These are phyloP conservation scores for Penicillium palitans DNA, from an alignment of 2,329 filamentous ascomycete genomes.

Conservation along the genomic window DNA sequence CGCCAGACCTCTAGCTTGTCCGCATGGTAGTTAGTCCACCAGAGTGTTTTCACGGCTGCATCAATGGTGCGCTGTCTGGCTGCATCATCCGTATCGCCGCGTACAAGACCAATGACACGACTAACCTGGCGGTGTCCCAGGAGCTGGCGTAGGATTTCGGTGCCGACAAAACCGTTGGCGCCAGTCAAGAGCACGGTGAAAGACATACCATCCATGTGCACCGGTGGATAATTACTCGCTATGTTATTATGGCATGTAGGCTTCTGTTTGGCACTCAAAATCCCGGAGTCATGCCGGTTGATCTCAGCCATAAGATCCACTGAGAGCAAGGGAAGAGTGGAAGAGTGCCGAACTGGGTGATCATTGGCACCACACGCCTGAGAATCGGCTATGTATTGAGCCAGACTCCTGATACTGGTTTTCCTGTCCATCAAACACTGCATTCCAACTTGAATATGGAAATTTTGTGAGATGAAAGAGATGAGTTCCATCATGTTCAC, in stretches of 20 bases:
- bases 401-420: no score
- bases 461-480: no score
- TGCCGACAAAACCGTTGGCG: constrained; percentile 26
- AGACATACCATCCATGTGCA: no score
- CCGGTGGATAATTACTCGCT: neutral
- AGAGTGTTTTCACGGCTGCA: constrained; percentile 16
- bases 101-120: constrained; percentile 20
- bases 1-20: constrained; percentile 24
- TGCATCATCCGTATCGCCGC: constrained; percentile 1
- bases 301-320: neutral
- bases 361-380: no score
- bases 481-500: no score
- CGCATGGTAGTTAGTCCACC: constrained; percentile 19
- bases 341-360: no score
- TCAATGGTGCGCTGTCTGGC: neutral
- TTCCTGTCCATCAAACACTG: no score
- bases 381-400: no score
- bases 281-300: no score
- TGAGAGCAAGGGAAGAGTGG: no score
- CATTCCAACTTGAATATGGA: no score
- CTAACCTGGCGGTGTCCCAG: constrained; percentile 9
- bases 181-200: constrained; percentile 23
- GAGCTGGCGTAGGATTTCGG: constrained; percentile 24
- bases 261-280: neutral
- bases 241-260: neutral